Evolutionary conservation across 2,329 filamentous ascomycete species (phyloP), one percentile per base, ranked within the genome.

Genomic region (Aspergillus bombycis): DNA sequence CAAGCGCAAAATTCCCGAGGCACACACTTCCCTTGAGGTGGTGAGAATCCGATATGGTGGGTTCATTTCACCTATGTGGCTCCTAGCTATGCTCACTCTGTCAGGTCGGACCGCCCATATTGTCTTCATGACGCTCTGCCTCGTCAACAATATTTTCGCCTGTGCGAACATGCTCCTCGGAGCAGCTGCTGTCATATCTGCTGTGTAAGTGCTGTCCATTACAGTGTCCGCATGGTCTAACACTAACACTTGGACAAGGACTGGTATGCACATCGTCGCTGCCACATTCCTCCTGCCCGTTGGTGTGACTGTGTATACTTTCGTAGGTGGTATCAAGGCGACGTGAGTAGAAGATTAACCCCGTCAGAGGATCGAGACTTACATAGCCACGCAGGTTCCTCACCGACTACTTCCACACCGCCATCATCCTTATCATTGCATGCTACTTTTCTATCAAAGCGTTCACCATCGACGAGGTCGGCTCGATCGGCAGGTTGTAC

Each of bases 101-200:
- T 11, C 8, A 76, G 76, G 77, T 7, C 71, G 74, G 0, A 59
- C 75, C 0, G 84, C 82, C 0, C 84, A 86, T 66, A 72, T 83
- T 19, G 82, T 86, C 0, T 86, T 80, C 72, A 86, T 86, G 65
- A 77, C 80, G 0, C 74, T 86, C 0, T 85, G 83, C 59, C 70
- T 86, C 10, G 77, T 86, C 36, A 86, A 86, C 71, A 86, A 86
- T 65, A 81, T 86, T 43, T 81, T 86, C 43, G 83, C 81, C 0
- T 79, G 82, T 32, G 81, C 83, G 3, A 85, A 85, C 65, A 85
- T 86, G 84, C 68, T 86, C 0, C 74, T 86, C 0, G 80, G 80
- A 3, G 80, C 79, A 4, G 77, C 78, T 10, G 77, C 80, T 1
- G 80, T 78, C 0, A 81, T 83, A 12, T 75, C 76, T 11, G 75